phyloP scores from a whole-genome alignment of 106 monocot genomes.

The Dactylorhiza incarnata region DNA sequence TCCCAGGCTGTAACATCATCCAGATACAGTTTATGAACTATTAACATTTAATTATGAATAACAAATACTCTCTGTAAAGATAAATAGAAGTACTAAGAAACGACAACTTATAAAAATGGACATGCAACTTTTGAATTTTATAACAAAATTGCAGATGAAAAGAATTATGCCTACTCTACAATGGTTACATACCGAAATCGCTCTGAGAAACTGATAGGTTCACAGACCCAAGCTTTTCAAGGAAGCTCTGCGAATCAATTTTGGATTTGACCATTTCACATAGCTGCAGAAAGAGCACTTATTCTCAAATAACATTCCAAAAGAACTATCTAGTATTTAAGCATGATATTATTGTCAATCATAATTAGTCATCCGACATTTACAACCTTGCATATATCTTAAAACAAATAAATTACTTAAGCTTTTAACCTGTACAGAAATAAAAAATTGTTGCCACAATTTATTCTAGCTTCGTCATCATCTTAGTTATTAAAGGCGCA shows the following conservation, averaged over 20 bases:
- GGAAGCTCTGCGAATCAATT: constrained; percentile 1
- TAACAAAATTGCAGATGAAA: neutral
- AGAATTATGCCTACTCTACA: neutral
- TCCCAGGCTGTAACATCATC: constrained; percentile 52
- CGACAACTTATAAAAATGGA: neutral
- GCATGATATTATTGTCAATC: neutral
- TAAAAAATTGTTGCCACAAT: neutral
- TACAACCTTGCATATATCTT: too few species aligned
- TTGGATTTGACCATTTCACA: neutral
- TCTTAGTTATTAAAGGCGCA: neutral
- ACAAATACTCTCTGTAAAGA: neutral
- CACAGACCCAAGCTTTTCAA: neutral
- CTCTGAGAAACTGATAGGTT: neutral
- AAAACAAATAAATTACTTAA: neutral
- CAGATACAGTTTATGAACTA: neutral
- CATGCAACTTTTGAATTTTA: neutral
- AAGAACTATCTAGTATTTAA: neutral
- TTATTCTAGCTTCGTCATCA: neutral
- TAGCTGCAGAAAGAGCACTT: neutral
- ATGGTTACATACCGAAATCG: neutral
- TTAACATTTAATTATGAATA: neutral
- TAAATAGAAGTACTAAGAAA: neutral
- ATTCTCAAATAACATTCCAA: neutral
- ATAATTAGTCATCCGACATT: too few species aligned
- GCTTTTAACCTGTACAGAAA: neutral